Conservation (phyloP, 2,329 filamentous ascomycete species). For the Colletotrichum melonis region DNA sequence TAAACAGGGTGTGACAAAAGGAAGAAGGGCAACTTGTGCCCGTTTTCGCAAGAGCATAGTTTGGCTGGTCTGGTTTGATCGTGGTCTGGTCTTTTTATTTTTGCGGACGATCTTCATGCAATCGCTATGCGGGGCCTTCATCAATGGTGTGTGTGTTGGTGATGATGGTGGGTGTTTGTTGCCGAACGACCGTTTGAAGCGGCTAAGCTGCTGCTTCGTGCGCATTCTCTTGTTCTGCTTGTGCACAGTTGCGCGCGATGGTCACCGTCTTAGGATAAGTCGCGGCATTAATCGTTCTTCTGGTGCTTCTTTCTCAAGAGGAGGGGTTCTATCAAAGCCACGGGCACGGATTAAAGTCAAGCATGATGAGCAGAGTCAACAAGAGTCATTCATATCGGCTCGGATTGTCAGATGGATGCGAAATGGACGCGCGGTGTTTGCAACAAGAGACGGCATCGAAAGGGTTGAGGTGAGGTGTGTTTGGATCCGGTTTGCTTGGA, state of each 20-base stretch:
- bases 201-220: background rate
- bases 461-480: background rate
- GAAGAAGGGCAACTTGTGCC: background rate
- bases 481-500: background rate
- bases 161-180: background rate
- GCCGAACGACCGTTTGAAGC: background rate
- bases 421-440: background rate
- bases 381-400: slow-evolving; percentile 25
- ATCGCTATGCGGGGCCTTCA: background rate
- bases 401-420: background rate
- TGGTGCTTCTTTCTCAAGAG: background rate
- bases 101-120: slow-evolving; percentile 5
- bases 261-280: slow-evolving; percentile 29
- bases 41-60: slow-evolving; percentile 1
- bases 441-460: background rate
- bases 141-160: background rate
- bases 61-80: slow-evolving; percentile 19
- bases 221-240: background rate
- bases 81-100: slow-evolving; percentile 25
- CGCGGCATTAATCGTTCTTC: background rate
- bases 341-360: slow-evolving; percentile 1
- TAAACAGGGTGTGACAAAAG: too few species aligned
- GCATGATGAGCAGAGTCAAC: slow-evolving; percentile 17
- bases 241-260: slow-evolving; percentile 27
- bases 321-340: background rate